Conservation (phyloP, 805 yeast genomes). For the Saccharomycopsis sp. region DNA sequence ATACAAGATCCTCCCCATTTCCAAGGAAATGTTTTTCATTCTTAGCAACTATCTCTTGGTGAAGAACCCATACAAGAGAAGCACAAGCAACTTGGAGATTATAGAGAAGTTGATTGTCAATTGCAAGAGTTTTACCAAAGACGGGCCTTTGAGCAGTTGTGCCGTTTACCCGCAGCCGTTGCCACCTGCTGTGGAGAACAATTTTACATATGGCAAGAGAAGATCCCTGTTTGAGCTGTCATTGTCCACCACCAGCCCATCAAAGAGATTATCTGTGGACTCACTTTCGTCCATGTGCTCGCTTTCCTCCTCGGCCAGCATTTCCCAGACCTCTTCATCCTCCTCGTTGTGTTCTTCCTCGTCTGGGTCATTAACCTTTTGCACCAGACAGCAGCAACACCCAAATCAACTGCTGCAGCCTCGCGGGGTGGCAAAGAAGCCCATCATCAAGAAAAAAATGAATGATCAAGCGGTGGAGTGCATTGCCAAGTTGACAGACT, state of each 20-base stretch:
- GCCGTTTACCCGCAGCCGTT: conserved; percentile 2
- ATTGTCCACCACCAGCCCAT: neutral
- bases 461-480: neutral
- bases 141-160: conserved; percentile 11
- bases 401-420: neutral
- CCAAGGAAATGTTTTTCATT: conserved; percentile 48
- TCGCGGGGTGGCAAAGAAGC: too few species aligned
- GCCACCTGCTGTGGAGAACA: neutral
- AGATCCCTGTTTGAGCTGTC: neutral
- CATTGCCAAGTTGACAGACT: conserved; percentile 6
- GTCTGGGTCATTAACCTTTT: too few species aligned
- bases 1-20: conserved; percentile 62
- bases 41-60: conserved; percentile 27
- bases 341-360: neutral
- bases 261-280: neutral
- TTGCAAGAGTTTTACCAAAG: conserved; percentile 18
- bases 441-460: neutral
- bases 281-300: neutral
- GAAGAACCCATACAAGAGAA: conserved; percentile 17
- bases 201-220: neutral
- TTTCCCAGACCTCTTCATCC: conserved; percentile 1
- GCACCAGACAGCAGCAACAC: conserved; percentile 1
- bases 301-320: neutral
- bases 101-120: conserved; percentile 13
- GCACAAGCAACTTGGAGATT: conserved; percentile 8